A percentile compares a stretch with the other conserved stretches of the same genome.
These are phyloP conservation scores for Fusarium sp. DNA, from an alignment of 2,329 filamentous ascomycete genomes.

Conservation along the genomic window DNA sequence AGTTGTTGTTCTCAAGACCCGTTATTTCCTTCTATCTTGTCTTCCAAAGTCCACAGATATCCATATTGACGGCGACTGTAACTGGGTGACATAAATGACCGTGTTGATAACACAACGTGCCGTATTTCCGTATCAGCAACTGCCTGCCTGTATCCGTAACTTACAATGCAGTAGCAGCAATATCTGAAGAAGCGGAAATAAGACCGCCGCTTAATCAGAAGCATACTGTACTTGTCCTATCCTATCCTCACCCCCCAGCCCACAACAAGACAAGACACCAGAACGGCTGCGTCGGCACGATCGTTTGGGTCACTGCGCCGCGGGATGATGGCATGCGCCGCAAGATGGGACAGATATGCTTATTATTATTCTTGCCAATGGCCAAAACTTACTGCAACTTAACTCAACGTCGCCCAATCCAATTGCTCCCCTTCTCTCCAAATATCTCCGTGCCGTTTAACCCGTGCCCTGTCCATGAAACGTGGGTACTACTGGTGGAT, in stretches of 20 bases:
- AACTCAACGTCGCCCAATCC: conserved; percentile 7
- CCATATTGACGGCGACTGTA: conserved; percentile 5
- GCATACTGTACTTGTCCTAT: background rate
- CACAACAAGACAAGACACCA: conserved; percentile 2
- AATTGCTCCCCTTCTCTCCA: background rate
- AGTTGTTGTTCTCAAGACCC: conserved; percentile 38
- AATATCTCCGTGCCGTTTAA: conserved; percentile 30
- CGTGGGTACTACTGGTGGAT: conserved; percentile 27
- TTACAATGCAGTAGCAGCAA: background rate
- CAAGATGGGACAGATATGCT: conserved; percentile 48
- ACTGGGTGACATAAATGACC: background rate
- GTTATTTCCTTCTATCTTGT: conserved; percentile 17
- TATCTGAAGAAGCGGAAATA: conserved; percentile 20
- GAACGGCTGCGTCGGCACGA: conserved; percentile 48
- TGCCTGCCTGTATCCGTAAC: background rate
- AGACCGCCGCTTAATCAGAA: conserved; percentile 21
- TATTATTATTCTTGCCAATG: conserved; percentile 38
- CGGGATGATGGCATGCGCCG: conserved; percentile 47
- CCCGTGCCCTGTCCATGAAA: conserved; percentile 33
- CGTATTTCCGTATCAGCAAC: background rate
- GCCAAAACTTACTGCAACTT: conserved; percentile 9
- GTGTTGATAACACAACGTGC: background rate
- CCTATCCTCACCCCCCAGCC: conserved; percentile 20
- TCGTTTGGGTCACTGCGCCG: conserved; percentile 42
- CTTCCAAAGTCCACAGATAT: conserved; percentile 16